phyloP scores from a whole-genome alignment of 441 rosid species.

The Corymbia citriodora region DNA sequence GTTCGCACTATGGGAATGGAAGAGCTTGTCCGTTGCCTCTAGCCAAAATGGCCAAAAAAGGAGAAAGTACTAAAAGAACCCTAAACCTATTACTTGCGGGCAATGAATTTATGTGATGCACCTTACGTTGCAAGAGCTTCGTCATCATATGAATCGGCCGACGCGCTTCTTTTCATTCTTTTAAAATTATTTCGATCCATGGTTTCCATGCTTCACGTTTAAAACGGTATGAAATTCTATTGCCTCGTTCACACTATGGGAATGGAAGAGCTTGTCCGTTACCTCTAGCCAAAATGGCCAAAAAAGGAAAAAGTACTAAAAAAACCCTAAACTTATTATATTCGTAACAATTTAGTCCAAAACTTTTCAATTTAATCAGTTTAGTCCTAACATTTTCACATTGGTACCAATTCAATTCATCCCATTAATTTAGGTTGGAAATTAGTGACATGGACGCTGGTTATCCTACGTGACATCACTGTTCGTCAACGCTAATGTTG shows the following conservation, averaged over 20 bases:
- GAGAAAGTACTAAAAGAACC: too few species aligned
- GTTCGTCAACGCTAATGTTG: too few species aligned
- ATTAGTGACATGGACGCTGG: too few species aligned
- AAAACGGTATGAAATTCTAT: not conserved
- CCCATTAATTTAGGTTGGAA: too few species aligned
- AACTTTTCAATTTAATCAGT: too few species aligned
- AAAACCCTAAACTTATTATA: too few species aligned
- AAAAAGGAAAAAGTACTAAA: not conserved
- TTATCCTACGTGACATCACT: too few species aligned
- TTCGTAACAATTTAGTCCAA: too few species aligned
- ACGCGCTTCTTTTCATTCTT: not conserved
- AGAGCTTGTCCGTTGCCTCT: not conserved
- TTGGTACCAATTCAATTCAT: too few species aligned
- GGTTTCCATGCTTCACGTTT: rapidly evolving
- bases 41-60: not conserved
- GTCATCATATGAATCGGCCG: not conserved
- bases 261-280: not conserved
- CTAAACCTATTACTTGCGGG: not conserved
- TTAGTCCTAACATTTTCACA: too few species aligned
- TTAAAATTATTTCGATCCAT: not conserved
- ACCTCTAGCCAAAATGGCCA: not conserved
- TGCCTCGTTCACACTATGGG: not conserved
- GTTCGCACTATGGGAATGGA: not conserved
- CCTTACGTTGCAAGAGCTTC: not conserved
- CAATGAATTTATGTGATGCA: not conserved